These are phyloP conservation scores for Orbilia oligospora DNA, from an alignment of 2,329 filamentous ascomycete genomes.

Conservation along the genomic window DNA sequence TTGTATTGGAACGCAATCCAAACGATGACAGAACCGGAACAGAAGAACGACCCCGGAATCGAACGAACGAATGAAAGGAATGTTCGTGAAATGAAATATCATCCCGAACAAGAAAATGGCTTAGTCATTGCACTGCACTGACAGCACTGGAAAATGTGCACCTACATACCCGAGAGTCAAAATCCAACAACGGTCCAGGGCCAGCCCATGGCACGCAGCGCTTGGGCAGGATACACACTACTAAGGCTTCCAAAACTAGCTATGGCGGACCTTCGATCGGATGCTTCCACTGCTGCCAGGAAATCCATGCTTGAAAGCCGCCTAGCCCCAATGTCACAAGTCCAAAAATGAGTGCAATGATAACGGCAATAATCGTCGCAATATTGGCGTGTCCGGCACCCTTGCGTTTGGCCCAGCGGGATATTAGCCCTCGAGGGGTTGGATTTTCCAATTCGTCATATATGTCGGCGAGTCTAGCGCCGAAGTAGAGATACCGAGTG, in stretches of 20 bases:
- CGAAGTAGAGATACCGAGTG: conserved; percentile 52
- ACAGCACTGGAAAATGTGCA: conserved; percentile 8
- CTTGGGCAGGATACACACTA: too few species aligned
- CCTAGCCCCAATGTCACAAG: conserved; percentile 40
- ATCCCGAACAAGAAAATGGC: not conserved
- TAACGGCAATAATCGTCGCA: conserved; percentile 31
- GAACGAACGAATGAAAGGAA: not conserved
- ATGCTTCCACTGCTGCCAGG: conserved; percentile 53
- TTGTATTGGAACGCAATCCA: not conserved
- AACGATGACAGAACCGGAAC: not conserved
- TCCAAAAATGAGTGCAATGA: conserved; percentile 45
- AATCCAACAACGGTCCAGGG: conserved; percentile 3
- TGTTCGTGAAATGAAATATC: not conserved
- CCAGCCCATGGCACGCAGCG: too few species aligned
- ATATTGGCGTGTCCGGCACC: conserved; percentile 49
- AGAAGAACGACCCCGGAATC: conserved; percentile 1
- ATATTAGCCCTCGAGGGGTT: conserved; percentile 50
- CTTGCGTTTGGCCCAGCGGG: conserved; percentile 51
- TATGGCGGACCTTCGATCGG: conserved; percentile 15
- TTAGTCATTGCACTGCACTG: not conserved
- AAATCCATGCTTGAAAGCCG: conserved; percentile 48
- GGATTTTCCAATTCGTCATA: conserved; percentile 54
- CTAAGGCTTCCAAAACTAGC: too few species aligned
- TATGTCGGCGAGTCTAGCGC: conserved; percentile 52
- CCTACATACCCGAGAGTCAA: not conserved